Base-by-base conservation (phyloP, 2,329 filamentous ascomycete species). In the Orbilia javanica region DNA sequence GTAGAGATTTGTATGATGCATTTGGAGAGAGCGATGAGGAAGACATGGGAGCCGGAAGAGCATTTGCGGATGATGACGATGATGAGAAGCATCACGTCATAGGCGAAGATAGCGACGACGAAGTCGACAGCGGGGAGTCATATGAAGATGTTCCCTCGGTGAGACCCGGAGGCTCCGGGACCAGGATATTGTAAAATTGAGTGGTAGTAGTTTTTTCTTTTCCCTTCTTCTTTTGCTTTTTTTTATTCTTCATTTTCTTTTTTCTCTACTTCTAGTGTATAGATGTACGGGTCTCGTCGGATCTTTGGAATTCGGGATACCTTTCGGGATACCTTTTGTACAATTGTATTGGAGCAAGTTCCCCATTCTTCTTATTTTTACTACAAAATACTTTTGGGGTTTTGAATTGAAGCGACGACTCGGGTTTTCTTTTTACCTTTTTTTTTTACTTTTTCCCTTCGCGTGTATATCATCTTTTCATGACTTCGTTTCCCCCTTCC, bases 1-100 rank as follows among this genome's bases (percentile, higher is more conserved):
- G 93, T 1, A 94, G 95, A 29, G 95, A 98, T 85, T 86, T 99
- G 52, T 99, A 99, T 84, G 96, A 99, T 86, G 96, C 96, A 3
- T 99, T 99, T 87, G 96, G 96, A 0, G 94, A 93, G 15, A 95
- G 94, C 65, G 95, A 95, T 73, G 94, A 96, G 72, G 92, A 93
- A 69, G 90, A 92, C 27, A 53, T 64, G 50, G 74, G 67, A 31
- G 67, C 52, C 22, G 82, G 81, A 29, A 82, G 82, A 75, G 82
- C 89, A 7, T 82, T 82, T 42, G 82, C 82, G 63, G 84, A 85
- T 10, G 55, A 66, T 50, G 84, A 83, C 18, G 85, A 86, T 36
- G 84, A 83, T 20, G 85, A 86, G 44, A 85, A 85, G 13, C 76
- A 80, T 36, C 80, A 81, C 70, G 75, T 79, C 65, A 57, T 81